Conservation (phyloP, 148 eudicot genomes). For the Vaccinium corymbosum region DNA sequence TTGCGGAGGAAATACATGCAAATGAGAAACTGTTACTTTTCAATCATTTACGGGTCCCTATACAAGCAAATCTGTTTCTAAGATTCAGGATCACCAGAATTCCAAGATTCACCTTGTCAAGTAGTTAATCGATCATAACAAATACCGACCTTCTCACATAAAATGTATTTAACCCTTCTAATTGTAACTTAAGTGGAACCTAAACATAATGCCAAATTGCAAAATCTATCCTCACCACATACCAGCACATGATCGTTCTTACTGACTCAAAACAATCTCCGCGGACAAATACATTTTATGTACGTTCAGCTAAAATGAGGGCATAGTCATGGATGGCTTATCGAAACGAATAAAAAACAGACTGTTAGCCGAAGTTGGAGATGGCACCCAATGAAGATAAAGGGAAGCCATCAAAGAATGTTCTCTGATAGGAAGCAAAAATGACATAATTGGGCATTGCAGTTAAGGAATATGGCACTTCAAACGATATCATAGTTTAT, state of each 20-base stretch:
- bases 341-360: background rate
- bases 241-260: background rate
- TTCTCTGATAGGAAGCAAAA: background rate
- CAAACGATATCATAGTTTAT: background rate
- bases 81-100: background rate
- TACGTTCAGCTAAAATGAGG: background rate
- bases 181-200: background rate
- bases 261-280: background rate
- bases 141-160: background rate
- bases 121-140: background rate
- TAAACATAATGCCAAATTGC: background rate
- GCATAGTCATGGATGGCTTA: background rate
- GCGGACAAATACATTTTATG: background rate
- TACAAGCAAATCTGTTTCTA: background rate
- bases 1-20: background rate
- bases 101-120: background rate
- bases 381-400: background rate
- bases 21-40: background rate
- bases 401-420: slow-evolving; percentile 4
- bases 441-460: background rate
- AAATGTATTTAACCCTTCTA: background rate
- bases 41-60: too few species aligned
- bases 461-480: background rate
- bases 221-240: background rate
- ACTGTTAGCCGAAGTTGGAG: background rate